Percentiles rank a stretch among this genome's conserved stretches.
Evolutionary conservation across 2,329 filamentous ascomycete species (phyloP).

Genomic region (Stenocarpella maydis): DNA sequence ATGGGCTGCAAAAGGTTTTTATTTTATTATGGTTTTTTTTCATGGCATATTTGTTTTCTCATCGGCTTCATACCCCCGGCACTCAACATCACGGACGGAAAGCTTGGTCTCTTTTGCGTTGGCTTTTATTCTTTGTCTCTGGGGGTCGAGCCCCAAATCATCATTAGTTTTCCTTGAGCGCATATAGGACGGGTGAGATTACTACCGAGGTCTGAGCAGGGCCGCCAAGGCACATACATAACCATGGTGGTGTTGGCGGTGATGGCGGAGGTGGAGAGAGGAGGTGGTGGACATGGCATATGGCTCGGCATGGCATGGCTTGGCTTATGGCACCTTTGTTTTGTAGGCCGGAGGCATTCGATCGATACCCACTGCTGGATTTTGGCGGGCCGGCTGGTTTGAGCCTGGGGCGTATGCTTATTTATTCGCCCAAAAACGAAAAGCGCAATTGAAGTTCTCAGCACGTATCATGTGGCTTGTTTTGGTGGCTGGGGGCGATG

Average conservation of each 20-base stretch:
- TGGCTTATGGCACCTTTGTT: not conserved
- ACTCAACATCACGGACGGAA: not conserved
- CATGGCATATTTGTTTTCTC: not conserved
- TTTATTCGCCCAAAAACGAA: not conserved
- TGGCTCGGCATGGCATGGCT: not conserved
- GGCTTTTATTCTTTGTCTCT: too few species aligned
- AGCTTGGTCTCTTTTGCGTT: conserved; percentile 1
- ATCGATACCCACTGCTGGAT: conserved; percentile 23
- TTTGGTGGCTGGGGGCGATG: too few species aligned
- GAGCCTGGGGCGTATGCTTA: not conserved
- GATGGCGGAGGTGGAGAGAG: too few species aligned
- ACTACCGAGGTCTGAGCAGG: not conserved
- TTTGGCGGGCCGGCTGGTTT: conserved; percentile 2
- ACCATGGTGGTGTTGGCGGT: not conserved
- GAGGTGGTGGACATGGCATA: not conserved
- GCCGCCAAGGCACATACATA: conserved; percentile 8
- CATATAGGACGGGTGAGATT: too few species aligned
- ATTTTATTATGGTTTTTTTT: not conserved
- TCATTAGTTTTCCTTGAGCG: too few species aligned
- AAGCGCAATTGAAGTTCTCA: not conserved
- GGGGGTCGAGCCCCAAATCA: too few species aligned
- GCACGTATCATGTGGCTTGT: too few species aligned
- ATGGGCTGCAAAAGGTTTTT: not conserved
- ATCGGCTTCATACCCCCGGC: not conserved
- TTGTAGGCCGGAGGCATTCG: conserved; percentile 5